Evolutionary conservation across 768 basidiomycete genomes (phyloP).

Genomic region (Pisolithus albus): DNA sequence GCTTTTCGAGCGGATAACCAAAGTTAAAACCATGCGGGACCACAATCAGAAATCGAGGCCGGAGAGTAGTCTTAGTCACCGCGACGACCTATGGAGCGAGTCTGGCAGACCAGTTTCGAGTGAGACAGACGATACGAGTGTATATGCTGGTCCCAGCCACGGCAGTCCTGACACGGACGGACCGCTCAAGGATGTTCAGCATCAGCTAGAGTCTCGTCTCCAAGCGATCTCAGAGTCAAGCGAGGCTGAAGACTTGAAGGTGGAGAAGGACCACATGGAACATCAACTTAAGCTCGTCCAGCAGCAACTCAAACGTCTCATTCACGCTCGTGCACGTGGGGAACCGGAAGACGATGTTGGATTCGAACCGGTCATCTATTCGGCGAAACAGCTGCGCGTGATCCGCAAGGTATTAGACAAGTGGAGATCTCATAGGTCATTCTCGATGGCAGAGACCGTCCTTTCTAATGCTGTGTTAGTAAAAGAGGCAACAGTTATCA

Average conservation of each 20-base stretch:
- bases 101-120: constrained; percentile 73
- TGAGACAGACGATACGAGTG: constrained; percentile 85
- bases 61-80: constrained; percentile 82
- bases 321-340: constrained; percentile 72
- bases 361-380: constrained; percentile 79
- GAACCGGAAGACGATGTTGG: constrained; percentile 57
- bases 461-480: constrained; percentile 78
- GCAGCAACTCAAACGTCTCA: constrained; percentile 72
- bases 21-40: constrained; percentile 82
- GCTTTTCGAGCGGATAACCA: constrained; percentile 89
- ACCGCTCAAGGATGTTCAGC: constrained; percentile 63
- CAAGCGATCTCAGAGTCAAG: constrained; percentile 56
- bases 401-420: constrained; percentile 77
- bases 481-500: constrained; percentile 94
- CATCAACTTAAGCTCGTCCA: constrained; percentile 77
- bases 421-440: constrained; percentile 80
- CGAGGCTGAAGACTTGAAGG: constrained; percentile 80
- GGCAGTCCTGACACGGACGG: constrained; percentile 62
- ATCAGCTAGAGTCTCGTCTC: constrained; percentile 65
- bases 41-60: constrained; percentile 76
- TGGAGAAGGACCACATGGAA: constrained; percentile 91
- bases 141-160: constrained; percentile 56
- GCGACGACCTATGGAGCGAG: constrained; percentile 87
- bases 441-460: constrained; percentile 89
- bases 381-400: constrained; percentile 72